Evolutionary conservation across 176 grass and related monocot species (phyloP).

Genomic region (Rhynchospora breviuscula): DNA sequence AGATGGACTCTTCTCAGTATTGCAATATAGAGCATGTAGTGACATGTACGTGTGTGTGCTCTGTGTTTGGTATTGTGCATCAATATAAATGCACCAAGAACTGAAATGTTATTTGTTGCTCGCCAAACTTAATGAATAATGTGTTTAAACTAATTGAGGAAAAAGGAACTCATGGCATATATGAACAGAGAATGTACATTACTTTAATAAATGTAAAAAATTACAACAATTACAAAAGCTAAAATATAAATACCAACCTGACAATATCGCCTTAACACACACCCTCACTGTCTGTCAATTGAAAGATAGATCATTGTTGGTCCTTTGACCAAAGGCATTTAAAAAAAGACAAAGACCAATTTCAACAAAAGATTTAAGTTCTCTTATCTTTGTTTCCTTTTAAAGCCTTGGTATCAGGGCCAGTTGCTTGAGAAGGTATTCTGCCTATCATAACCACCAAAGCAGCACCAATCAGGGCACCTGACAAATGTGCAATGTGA

Average conservation of each 20-base stretch:
- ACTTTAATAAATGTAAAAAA: slow-evolving; percentile 10
- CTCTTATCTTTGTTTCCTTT: slow-evolving; percentile 48
- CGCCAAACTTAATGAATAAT: not conserved
- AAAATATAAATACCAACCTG: not conserved
- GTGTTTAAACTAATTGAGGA: not conserved
- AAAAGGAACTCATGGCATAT: not conserved
- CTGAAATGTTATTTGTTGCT: not conserved
- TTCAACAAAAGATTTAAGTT: slow-evolving; percentile 24
- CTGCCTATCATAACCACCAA: slow-evolving; percentile 60
- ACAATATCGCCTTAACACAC: not conserved
- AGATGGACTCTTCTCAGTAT: not conserved
- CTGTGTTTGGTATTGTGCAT: not conserved
- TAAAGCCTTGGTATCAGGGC: slow-evolving; percentile 30
- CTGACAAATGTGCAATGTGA: slow-evolving; percentile 89
- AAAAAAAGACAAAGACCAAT: not conserved
- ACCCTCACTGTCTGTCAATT: not conserved
- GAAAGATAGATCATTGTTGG: not conserved
- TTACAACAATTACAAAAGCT: slow-evolving; percentile 5
- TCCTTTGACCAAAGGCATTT: not conserved
- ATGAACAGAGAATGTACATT: slow-evolving; percentile 6
- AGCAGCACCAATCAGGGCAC: slow-evolving; percentile 84
- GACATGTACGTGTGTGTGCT: not conserved
- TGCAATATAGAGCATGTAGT: not conserved
- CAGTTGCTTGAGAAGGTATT: slow-evolving; percentile 46
- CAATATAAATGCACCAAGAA: not conserved